phyloP scores from a whole-genome alignment of 768 basidiomycete species.

The Rhizopogon sp. region DNA sequence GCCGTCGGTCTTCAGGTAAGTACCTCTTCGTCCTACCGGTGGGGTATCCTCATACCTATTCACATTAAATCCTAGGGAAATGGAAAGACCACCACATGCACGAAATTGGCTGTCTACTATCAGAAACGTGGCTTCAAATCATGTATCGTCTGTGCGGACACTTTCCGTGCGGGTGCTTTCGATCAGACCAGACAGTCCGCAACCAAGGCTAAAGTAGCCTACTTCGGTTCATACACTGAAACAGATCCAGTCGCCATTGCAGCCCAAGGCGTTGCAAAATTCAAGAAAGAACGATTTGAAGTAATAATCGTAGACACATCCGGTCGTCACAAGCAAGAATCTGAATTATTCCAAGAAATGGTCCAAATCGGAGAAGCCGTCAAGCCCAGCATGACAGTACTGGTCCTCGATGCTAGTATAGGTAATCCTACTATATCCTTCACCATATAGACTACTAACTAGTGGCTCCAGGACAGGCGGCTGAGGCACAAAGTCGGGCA shows the following conservation, averaged over 20 bases:
- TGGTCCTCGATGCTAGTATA: slow-evolving; percentile 96
- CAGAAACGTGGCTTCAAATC: slow-evolving; percentile 96
- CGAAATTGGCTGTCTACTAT: slow-evolving; percentile 96
- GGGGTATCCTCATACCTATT: not conserved
- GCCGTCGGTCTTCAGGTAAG: slow-evolving; percentile 91
- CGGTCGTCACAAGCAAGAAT: slow-evolving; percentile 95
- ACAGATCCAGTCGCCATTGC: slow-evolving; percentile 96
- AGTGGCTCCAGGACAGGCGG: slow-evolving; percentile 74
- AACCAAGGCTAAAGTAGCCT: slow-evolving; percentile 97
- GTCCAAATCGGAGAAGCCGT: slow-evolving; percentile 93
- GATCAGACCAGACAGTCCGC: slow-evolving; percentile 99
- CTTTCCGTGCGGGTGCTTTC: slow-evolving; percentile 98
- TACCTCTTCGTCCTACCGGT: slow-evolving; percentile 1
- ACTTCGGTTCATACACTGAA: slow-evolving; percentile 98
- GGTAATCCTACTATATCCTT: slow-evolving; percentile 39
- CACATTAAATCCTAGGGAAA: slow-evolving; percentile 61
- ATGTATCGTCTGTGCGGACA: slow-evolving; percentile 97
- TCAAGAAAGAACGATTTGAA: slow-evolving; percentile 97
- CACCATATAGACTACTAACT: not conserved
- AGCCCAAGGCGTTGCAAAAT: slow-evolving; percentile 90
- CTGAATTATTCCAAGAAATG: slow-evolving; percentile 97
- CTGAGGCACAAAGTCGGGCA: slow-evolving; percentile 91
- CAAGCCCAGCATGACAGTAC: slow-evolving; percentile 92
- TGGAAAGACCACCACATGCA: slow-evolving; percentile 99
- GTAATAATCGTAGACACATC: slow-evolving; percentile 99